Conservation (phyloP, 257 asterid species). For the Lithospermum erythrorhizon region DNA sequence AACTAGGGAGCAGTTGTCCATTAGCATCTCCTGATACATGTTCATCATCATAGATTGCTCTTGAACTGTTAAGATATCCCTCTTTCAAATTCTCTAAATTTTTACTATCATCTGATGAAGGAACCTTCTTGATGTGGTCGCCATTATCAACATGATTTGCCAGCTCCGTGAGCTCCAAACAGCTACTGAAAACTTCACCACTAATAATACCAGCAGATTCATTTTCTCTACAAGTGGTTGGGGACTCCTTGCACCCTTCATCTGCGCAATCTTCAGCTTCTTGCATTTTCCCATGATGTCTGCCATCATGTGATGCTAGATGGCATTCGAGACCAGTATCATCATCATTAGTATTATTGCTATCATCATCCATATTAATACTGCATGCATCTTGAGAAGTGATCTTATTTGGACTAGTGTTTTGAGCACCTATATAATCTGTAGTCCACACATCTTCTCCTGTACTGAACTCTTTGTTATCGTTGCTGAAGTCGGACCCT, state of each 20-base stretch:
- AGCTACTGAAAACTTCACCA: constrained; percentile 56
- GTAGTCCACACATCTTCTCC: constrained; percentile 41
- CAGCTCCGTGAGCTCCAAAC: constrained; percentile 54
- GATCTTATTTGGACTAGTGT: constrained; percentile 19
- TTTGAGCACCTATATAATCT: constrained; percentile 31
- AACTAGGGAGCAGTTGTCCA: constrained; percentile 14
- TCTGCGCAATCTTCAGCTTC: constrained; percentile 22
- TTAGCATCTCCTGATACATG: constrained; percentile 25
- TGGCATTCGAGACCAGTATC: constrained; percentile 16
- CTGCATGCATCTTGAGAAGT: constrained; percentile 13
- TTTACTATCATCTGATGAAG: constrained; percentile 21
- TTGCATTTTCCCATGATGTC: constrained; percentile 15
- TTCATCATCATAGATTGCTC: constrained; percentile 21
- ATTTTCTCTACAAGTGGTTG: constrained; percentile 17
- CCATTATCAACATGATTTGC: constrained; percentile 25
- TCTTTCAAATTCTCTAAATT: constrained; percentile 23
- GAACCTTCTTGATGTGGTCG: constrained; percentile 15
- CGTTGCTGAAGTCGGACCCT: constrained; percentile 28
- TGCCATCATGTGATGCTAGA: constrained; percentile 25
- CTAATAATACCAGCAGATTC: constrained; percentile 23
- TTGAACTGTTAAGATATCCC: constrained; percentile 22
- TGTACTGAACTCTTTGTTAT: constrained; percentile 20
- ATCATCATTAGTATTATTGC: constrained; percentile 7
- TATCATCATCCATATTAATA: constrained; percentile 8
- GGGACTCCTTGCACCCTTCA: constrained; percentile 15